These are phyloP conservation scores for Fusarium kyushuense DNA, from an alignment of 2,329 filamentous ascomycete species.

Conservation along the genomic window DNA sequence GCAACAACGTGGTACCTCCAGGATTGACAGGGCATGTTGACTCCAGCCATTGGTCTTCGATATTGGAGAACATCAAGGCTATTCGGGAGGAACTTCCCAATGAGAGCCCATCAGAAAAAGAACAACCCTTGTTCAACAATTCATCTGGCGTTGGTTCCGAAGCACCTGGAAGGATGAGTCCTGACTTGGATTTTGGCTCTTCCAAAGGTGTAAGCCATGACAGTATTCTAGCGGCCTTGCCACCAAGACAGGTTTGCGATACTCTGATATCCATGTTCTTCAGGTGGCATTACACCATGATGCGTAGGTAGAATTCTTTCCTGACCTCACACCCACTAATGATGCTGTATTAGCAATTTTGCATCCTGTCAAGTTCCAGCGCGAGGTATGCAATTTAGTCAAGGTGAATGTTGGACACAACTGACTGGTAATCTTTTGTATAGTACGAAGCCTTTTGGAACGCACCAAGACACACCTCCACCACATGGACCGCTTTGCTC, in stretches of 20 bases:
- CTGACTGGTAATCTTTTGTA: background rate
- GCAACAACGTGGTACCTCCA: rapidly evolving
- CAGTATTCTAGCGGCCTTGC: slow-evolving; percentile 39
- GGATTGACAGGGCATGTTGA: slow-evolving; percentile 44
- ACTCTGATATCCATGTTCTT: slow-evolving; percentile 51
- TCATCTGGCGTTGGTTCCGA: background rate
- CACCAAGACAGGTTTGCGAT: slow-evolving; percentile 47
- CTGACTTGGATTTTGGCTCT: background rate
- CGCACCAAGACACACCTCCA: slow-evolving; percentile 39
- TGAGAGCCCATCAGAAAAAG: background rate
- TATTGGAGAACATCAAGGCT: slow-evolving; percentile 52
- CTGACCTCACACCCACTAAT: too few relatives aligned
- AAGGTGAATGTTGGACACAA: rapidly evolving
- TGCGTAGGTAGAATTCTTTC: slow-evolving; percentile 33
- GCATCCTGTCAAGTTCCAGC: slow-evolving; percentile 48
- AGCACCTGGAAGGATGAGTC: background rate
- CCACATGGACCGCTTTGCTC: slow-evolving; percentile 61
- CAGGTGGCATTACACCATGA: slow-evolving; percentile 40
- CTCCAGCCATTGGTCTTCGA: slow-evolving; percentile 52
- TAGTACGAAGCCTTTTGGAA: slow-evolving; percentile 61
- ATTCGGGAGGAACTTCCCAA: slow-evolving; percentile 49
- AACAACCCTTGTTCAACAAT: rapidly evolving
- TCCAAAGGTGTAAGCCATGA: slow-evolving; percentile 1
- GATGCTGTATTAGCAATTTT: slow-evolving; percentile 35
- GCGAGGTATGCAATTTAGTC: slow-evolving; percentile 24